phyloP scores from a whole-genome alignment of 148 eudicot genomes.

The Amaranthus cruentus region DNA sequence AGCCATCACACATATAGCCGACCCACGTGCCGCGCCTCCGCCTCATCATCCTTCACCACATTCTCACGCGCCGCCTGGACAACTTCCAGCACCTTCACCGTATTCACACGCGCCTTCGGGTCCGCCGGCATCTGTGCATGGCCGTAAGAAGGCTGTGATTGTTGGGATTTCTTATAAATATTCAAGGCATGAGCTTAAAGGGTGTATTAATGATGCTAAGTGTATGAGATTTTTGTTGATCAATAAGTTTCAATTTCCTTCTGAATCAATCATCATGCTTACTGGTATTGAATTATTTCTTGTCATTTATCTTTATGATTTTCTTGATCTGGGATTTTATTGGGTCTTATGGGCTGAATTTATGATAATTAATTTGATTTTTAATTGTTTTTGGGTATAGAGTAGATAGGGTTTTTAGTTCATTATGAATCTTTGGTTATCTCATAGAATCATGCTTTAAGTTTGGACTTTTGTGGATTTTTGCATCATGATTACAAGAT shows the following conservation, averaged over 20 bases:
- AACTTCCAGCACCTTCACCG: conserved; percentile 31
- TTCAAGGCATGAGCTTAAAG: conserved; percentile 73
- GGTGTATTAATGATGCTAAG: conserved; percentile 92
- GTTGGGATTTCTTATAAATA: conserved; percentile 68
- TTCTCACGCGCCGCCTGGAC: conserved; percentile 15
- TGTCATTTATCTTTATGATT: neutral
- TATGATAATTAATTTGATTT: no score
- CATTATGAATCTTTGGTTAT: no score
- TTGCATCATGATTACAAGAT: no score
- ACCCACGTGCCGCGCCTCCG: conserved; percentile 43
- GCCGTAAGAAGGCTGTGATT: conserved; percentile 82
- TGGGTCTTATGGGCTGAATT: neutral
- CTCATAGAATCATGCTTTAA: no score
- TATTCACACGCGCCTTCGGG: conserved; percentile 50
- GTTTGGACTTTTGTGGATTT: no score
- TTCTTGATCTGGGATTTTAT: conserved; percentile 9
- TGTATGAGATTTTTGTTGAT: conserved; percentile 71
- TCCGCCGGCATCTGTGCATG: conserved; percentile 45
- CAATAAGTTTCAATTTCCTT: conserved; percentile 63
- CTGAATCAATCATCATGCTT: conserved; percentile 81
- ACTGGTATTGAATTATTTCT: conserved; percentile 42
- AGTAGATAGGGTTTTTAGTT: no score
- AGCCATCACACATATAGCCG: conserved; percentile 57
- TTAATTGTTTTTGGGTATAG: no score
- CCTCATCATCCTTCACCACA: conserved; percentile 8